Base-by-base conservation (phyloP, 2,329 filamentous ascomycete genomes). In the Ascochyta clinopodiicola region DNA sequence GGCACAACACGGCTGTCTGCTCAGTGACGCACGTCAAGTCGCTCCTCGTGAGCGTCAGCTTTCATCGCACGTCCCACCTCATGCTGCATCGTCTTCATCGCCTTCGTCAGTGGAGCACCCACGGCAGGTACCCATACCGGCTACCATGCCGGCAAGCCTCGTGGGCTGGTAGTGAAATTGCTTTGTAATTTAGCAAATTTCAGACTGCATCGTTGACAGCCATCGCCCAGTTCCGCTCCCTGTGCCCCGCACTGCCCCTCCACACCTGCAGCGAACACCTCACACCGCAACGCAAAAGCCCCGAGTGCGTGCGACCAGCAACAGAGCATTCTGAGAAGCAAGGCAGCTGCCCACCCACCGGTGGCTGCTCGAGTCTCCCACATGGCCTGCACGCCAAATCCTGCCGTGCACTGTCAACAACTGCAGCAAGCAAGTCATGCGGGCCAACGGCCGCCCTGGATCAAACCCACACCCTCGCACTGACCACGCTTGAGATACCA, bases 281-380 rank as follows among this genome's bases (percentile, higher is more conserved):
- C 52, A 56, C 52, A 56, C 52, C 52, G 52, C 52, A 50, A 46
- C 36, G 50, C 46, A 56, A 47, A 51, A 38, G 34, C 17, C 46
- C 52, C 36, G 46, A 51, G 42, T 56, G 25, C 42, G 46, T 29
- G 32, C 46, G 12, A 45, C 46, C 38, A 42, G 52, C 52, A 46
- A 42, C 36, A 56, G 24, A 25, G 46, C 46, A 51, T 51, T 56
- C 10, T 46, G 29, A 44, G 31, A 24, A 32, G 10, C 38, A 29
- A 34, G 25, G 36, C 32, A 43, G 32, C 46, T 51, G 25, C n/a
- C 46, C 52, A 38, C 19, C 42, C 43, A 42, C 37, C 31, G 25
- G 46, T 42, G 17, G 21, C 37, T 27, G 46, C 43, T 35, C 25
- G 25, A 31, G 22, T 46, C 46, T 50, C 29, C 31, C 40, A 44